Base-by-base conservation (phyloP, 2,329 filamentous ascomycete species). In the Colletotrichum sp. region DNA sequence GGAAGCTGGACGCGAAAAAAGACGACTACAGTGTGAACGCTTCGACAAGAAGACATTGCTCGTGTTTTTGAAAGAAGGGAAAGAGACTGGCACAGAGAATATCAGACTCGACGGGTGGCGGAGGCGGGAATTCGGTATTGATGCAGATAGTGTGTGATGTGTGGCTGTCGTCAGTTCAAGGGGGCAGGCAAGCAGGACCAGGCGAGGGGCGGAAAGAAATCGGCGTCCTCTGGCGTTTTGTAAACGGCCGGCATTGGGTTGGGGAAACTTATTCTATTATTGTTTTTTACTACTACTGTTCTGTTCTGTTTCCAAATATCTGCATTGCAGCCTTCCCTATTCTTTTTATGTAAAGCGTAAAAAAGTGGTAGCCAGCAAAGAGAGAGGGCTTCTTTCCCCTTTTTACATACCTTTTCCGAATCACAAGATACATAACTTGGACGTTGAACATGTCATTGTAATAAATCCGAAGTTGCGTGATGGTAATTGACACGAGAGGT, bases 201-300 rank as follows among this genome's bases (percentile, higher is more conserved):
- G 43, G 43, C 43, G 28, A 67, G 43, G 30, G 36, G 34, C 16
- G 6, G 56, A 43, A 56, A 16, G 58, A 69, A 64, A 48, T 28
- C 22, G 74, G 70, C 70, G 74, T 76, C 74, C 65, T 76, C 43
- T 76, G 74, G 74, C 74, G 74, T 76, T 76, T 28, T 43, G 68
- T 15, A 61, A 39, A 52, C 36, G 70, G 58, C 65, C 43, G 74
- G 74, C 69, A 75, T 75, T 66, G 72, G 72, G 68, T 72, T 62
- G 72, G 68, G 69, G 39, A 66, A 66, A 66, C 39, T 67, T 70
- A 34, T 28, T 48, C 25, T 27, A 30, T 34, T 39, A 9, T 22
- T 22, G 18, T 34, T 32, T 61, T n/a, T 34, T 52, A 52, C 43
- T 48, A 22, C 43, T 43, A n/a, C 18, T 67, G 43, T 32, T 28